Evolutionary conservation across 164 flowering plant species (phyloP), one percentile per base, ranked within the genome.

Genomic region (Vitis riparia): DNA sequence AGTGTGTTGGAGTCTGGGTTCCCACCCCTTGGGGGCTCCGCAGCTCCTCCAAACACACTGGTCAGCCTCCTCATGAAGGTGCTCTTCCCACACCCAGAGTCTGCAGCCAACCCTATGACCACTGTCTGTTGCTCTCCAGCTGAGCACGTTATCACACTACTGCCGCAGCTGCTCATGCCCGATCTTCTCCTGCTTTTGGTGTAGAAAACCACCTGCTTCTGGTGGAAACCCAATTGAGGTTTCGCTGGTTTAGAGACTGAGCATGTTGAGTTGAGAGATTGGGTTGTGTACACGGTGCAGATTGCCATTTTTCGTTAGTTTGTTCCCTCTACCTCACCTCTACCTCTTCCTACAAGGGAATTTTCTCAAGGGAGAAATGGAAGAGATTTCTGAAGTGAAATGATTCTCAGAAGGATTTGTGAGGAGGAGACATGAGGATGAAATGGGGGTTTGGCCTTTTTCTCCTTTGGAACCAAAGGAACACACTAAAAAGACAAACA

Each of bases 31-130:
- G 99, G 97, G 17, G 99, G 97, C 82, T 88, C 95, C 3, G 98
- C 99, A 4, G 95, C 96, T 0, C 99, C 99, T 1, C 99, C 99
- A 70, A 94, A 94, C 37, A 94, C 98, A 78, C 95, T 92, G 2
- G 99, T 94, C 55, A 94, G 76, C 70, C 99, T 82, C 80, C 99
- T 83, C 99, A 94, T 94, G 88, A 94, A 94, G 16, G 99, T 94
- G 62, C 97, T 91, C 82, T 94, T 94, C 55, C 97, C 97, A 73
- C 99, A 94, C 12, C 99, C 99, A 3, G 99, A 94, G 71, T 94
- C 99, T 0, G 99, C 99, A 14, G 99, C 99, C 47, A 94, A 79
- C 13, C 99, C 99, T 59, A 94, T 94, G 71, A 94, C 99, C 27
- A 94, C 80, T 49, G 99, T 91, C 74, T 76, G 80, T 9, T 70